Conservation (phyloP, 352 stramenopile species). For the Pythium apleroticum region DNA sequence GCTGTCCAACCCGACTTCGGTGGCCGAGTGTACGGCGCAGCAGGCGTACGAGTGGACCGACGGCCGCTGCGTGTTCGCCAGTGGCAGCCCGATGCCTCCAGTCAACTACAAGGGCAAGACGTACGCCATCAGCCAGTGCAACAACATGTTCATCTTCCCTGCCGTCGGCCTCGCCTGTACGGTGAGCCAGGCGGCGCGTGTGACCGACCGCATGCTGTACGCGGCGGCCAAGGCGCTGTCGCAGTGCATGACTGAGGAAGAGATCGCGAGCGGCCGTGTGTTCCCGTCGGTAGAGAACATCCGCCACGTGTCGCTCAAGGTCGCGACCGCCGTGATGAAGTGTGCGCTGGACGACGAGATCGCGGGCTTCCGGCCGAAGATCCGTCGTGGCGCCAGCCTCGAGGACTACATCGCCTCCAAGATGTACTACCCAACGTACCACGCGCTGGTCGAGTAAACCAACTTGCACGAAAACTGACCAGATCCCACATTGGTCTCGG, state of each 20-base stretch:
- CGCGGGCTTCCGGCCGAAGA: slow-evolving; percentile 71
- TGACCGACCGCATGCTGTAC: slow-evolving; percentile 96
- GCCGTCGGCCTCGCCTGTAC: slow-evolving; percentile 92
- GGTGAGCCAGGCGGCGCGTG: slow-evolving; percentile 69
- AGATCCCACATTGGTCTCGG: no score
- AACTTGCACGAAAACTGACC: no score
- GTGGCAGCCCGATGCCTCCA: slow-evolving; percentile 93
- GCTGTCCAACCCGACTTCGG: slow-evolving; percentile 95
- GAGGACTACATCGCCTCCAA: slow-evolving; percentile 91
- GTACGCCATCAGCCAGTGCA: slow-evolving; percentile 88
- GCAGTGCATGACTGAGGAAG: slow-evolving; percentile 90
- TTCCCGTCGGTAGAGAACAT: slow-evolving; percentile 94
- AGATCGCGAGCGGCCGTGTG: slow-evolving; percentile 91
- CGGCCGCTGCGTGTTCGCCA: slow-evolving; percentile 95
- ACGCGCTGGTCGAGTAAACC: slow-evolving; percentile 85
- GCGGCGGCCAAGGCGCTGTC: slow-evolving; percentile 93
- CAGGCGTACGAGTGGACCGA: slow-evolving; percentile 97
- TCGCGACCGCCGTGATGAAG: slow-evolving; percentile 91
- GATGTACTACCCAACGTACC: slow-evolving; percentile 96
- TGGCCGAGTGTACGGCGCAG: slow-evolving; percentile 95
- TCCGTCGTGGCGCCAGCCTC: slow-evolving; percentile 71
- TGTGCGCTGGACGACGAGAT: slow-evolving; percentile 89
- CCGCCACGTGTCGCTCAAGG: slow-evolving; percentile 90
- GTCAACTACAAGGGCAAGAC: slow-evolving; percentile 86
- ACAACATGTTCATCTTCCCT: slow-evolving; percentile 99